phyloP scores from a whole-genome alignment of 345 rosid species.

The Dipteronia dyeriana region DNA sequence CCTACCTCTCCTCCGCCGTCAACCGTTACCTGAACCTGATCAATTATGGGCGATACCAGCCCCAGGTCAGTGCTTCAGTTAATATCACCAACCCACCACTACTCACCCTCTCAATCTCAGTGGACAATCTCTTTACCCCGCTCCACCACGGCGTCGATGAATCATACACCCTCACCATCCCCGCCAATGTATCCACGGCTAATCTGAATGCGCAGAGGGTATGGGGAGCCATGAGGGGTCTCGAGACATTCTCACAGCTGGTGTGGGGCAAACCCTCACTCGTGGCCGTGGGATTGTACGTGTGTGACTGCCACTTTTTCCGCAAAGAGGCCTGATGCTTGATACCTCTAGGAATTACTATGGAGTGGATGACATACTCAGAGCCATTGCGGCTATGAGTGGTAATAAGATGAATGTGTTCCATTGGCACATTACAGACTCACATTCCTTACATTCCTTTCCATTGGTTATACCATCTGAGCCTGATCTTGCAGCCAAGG shows the following conservation, averaged over 20 bases:
- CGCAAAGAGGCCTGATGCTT: constrained; percentile 66
- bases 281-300: constrained; percentile 48
- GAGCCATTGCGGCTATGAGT: constrained; percentile 73
- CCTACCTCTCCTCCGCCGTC: constrained; percentile 53
- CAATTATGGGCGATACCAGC: constrained; percentile 51
- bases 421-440: constrained; percentile 89
- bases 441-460: constrained; percentile 85
- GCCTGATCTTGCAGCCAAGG: constrained; percentile 70
- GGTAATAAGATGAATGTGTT: constrained; percentile 84
- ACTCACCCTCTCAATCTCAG: constrained; percentile 40
- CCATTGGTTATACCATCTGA: constrained; percentile 78
- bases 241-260: constrained; percentile 85
- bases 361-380: constrained; percentile 58
- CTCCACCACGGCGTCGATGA: constrained; percentile 74
- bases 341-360: constrained; percentile 89
- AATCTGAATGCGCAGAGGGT: constrained; percentile 49
- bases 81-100: constrained; percentile 42
- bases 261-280: constrained; percentile 62
- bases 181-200: constrained; percentile 34
- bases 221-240: constrained; percentile 91
- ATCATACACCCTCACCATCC: constrained; percentile 62
- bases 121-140: constrained; percentile 47
- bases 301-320: constrained; percentile 67
- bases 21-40: constrained; percentile 46
- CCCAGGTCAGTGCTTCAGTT: constrained; percentile 38